phyloP scores from a whole-genome alignment of 208 protist species.

The Histomonas meleagridis region DNA sequence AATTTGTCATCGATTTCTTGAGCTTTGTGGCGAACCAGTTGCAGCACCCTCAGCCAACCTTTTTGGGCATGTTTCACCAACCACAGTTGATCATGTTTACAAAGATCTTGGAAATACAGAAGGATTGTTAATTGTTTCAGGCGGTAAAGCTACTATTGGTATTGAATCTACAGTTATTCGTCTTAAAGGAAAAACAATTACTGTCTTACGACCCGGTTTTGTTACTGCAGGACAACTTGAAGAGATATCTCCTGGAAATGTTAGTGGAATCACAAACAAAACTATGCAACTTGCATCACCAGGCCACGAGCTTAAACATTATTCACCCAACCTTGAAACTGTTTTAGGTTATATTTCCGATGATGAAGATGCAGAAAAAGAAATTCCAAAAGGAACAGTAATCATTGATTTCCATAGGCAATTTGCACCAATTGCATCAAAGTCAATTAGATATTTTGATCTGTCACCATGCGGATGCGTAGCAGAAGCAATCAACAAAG shows the following conservation, averaged over 20 bases:
- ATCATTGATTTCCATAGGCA: neutral
- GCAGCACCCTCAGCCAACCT: conserved; percentile 51
- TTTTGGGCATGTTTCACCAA: conserved; percentile 48
- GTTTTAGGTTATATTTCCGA: neutral
- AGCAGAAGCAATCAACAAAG: neutral
- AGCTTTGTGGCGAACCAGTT: conserved; percentile 41
- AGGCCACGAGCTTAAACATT: neutral
- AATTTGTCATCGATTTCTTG: conserved; percentile 39
- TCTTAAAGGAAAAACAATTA: neutral
- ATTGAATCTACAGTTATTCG: conserved; percentile 32
- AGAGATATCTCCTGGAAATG: neutral
- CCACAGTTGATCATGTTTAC: conserved; percentile 44
- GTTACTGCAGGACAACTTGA: neutral
- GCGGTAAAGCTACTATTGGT: conserved; percentile 24
- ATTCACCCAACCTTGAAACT: neutral
- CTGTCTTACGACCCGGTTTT: conserved; percentile 1
- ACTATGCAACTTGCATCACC: neutral
- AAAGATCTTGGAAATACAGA: neutral
- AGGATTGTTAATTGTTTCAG: neutral
- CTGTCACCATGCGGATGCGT: neutral
- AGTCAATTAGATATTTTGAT: neutral
- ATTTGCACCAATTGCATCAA: neutral
- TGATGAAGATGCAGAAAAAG: neutral
- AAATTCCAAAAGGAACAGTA: neutral
- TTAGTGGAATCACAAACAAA: neutral